These are phyloP conservation scores for Picea mariana DNA, from an alignment of 83 land plant genomes.

Conservation along the genomic window DNA sequence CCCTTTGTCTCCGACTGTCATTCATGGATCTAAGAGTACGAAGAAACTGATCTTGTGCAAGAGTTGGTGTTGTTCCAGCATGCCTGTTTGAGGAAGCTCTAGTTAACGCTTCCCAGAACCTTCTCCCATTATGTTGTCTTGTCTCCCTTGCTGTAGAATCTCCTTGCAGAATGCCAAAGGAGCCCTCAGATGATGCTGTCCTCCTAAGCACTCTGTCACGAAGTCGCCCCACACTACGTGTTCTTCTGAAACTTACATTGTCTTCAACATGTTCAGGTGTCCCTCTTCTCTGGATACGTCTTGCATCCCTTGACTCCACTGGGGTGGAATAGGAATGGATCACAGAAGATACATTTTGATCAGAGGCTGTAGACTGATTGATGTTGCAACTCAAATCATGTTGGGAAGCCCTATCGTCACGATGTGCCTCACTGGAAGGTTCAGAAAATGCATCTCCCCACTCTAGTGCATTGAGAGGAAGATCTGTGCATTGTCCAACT, in stretches of 20 bases:
- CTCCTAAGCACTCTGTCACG: slow-evolving; percentile 71
- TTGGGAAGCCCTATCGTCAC: neutral
- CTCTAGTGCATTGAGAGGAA: neutral
- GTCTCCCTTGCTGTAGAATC: slow-evolving; percentile 32
- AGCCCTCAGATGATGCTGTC: slow-evolving; percentile 40
- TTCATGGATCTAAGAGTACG: slow-evolving; percentile 18
- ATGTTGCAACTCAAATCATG: neutral
- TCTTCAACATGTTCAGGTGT: slow-evolving; percentile 46
- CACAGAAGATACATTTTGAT: slow-evolving; percentile 7
- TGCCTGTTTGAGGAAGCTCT: slow-evolving; percentile 24
- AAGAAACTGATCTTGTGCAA: slow-evolving; percentile 21
- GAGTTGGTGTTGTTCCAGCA: slow-evolving; percentile 6
- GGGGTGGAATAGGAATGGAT: neutral
- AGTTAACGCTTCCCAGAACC: slow-evolving; percentile 19
- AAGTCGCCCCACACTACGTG: slow-evolving; percentile 66
- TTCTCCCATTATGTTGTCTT: slow-evolving; percentile 24
- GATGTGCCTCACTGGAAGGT: neutral
- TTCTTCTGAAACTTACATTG: slow-evolving; percentile 55
- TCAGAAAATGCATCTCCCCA: neutral
- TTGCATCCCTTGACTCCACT: slow-evolving; percentile 16
- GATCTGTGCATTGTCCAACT: neutral
- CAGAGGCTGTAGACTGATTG: neutral
- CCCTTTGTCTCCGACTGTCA: slow-evolving; percentile 26
- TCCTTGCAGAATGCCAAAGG: slow-evolving; percentile 31
- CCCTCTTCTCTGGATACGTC: slow-evolving; percentile 30